Percentiles rank a stretch among this genome's conserved stretches.
Conservation (phyloP, 106 monocot species). For the Allium fistulosum region DNA sequence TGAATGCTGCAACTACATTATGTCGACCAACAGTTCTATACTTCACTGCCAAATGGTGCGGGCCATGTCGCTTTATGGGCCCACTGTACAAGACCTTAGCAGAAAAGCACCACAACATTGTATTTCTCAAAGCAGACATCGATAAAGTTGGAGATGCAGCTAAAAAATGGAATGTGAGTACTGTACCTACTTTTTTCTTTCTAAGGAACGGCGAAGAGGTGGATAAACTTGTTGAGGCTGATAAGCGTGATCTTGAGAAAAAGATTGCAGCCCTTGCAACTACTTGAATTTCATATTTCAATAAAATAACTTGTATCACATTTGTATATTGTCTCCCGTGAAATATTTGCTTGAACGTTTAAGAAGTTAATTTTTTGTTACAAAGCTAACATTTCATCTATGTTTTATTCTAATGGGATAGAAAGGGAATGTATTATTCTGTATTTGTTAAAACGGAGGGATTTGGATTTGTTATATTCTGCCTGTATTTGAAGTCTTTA, state of each 20-base stretch:
- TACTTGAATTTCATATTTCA: neutral
- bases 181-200: slow-evolving; percentile 85
- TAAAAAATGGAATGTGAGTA: slow-evolving; percentile 55
- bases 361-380: too few species aligned
- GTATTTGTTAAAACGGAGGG: too few species aligned
- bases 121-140: slow-evolving; percentile 73
- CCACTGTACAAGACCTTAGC: slow-evolving; percentile 58
- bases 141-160: slow-evolving; percentile 55
- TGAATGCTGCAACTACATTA: slow-evolving; percentile 41
- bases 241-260: slow-evolving; percentile 63
- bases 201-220: slow-evolving; percentile 67
- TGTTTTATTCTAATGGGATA: too few species aligned
- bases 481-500: too few species aligned
- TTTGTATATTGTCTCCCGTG: too few species aligned
- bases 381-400: too few species aligned
- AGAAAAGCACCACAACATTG: slow-evolving; percentile 39
- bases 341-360: too few species aligned
- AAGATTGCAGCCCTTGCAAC: slow-evolving; percentile 35
- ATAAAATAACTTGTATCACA: too few species aligned
- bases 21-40: slow-evolving; percentile 55
- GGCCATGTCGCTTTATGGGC: slow-evolving; percentile 64
- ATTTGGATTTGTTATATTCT: too few species aligned
- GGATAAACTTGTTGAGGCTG: slow-evolving; percentile 69
- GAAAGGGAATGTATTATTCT: too few species aligned
- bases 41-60: slow-evolving; percentile 97